Base-by-base conservation (phyloP, 1,284 basidiomycete species). In the Puccinia horiana region DNA sequence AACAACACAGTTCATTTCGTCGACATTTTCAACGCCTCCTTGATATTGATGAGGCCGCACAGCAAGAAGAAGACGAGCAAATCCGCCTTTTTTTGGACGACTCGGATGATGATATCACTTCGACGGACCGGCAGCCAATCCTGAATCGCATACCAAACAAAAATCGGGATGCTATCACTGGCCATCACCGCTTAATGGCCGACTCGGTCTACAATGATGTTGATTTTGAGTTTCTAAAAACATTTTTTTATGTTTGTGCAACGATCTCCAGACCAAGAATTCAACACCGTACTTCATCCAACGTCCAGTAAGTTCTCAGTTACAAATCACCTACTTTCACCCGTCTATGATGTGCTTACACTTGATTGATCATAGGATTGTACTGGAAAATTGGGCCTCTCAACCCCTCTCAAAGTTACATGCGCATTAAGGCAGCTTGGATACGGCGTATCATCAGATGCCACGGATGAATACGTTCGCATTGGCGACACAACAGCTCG, bases 391-490 rank as follows among this genome's bases (percentile, higher is more conserved):
- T 23, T 61, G 14, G 56, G 56, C n/a, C 29, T 61, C 1, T 61
- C 56, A 18, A 61, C 70, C 11, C 42, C 32, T n/a, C 70, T 47
- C 20, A 52, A 73, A 26, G 47, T 73, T 1, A 73, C 40, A 1
- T 44, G 35, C 47, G 35, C 70, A 14, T 52, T 73, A 26, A 14
- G 42, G 44, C 70, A 73, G 32, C 70, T 73, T 35, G 65, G n/a
- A n/a, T n/a, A n/a, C n/a, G n/a, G n/a, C n/a, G n/a, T n/a, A n/a
- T n/a, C n/a, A n/a, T n/a, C n/a, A n/a, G n/a, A n/a, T n/a, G n/a
- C n/a, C n/a, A n/a, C n/a, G n/a, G n/a, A n/a, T n/a, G n/a, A n/a
- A n/a, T n/a, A n/a, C n/a, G n/a, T n/a, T n/a, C n/a, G n/a, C n/a
- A n/a, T n/a, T n/a, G n/a, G n/a, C n/a, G n/a, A n/a, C n/a, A n/a